Conservation (phyloP, 139 green algal genomes). For the Chlamydomonas schloesseri region DNA sequence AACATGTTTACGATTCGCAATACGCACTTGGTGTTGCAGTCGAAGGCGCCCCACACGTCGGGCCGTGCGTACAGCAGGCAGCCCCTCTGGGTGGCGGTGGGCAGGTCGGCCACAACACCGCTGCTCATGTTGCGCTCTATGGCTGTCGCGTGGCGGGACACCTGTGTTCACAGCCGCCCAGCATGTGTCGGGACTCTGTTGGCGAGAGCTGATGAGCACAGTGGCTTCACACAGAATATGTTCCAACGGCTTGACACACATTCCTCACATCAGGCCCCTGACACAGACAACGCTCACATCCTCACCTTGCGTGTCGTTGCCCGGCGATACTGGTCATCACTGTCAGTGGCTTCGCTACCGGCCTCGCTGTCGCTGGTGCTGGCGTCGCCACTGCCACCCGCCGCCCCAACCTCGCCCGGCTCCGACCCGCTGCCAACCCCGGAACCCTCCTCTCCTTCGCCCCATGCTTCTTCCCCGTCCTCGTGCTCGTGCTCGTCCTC, state of each 20-base stretch:
- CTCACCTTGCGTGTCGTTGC: background rate
- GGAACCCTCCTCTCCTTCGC: background rate
- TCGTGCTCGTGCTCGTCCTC: background rate
- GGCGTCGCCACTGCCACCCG: background rate
- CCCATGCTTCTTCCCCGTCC: background rate
- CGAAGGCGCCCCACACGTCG: background rate
- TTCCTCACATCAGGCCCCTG: no score
- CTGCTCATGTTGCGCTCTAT: background rate
- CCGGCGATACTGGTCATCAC: background rate
- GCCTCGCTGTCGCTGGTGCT: background rate
- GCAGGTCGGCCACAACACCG: background rate
- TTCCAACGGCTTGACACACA: no score
- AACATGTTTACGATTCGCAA: background rate
- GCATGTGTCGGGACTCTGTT: no score
- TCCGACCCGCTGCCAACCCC: background rate
- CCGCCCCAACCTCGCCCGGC: no score
- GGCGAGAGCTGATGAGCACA: no score
- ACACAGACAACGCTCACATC: background rate
- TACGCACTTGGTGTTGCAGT: background rate
- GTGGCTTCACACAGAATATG: no score
- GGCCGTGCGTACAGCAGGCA: slow-evolving; percentile 8
- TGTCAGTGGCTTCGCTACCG: background rate
- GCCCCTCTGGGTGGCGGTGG: background rate
- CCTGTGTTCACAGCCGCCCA: background rate
- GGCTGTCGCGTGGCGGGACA: background rate